Percentiles rank a stretch among this genome's conserved stretches.
Evolutionary conservation across 768 basidiomycete species (phyloP).

Genomic region (Cystobasidiopsis lactophilus): DNA sequence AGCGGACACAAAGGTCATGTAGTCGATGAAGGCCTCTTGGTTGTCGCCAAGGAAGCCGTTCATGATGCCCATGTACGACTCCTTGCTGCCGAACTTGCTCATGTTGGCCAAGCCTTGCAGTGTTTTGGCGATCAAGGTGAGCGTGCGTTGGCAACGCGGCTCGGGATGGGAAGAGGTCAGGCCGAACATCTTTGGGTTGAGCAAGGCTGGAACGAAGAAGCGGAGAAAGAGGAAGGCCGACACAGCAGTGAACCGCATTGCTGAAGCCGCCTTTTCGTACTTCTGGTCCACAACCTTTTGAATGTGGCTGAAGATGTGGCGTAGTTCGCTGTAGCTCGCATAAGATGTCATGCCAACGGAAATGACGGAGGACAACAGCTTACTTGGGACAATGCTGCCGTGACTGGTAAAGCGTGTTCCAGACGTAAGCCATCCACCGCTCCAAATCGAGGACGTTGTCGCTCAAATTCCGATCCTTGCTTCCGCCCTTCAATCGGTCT

Average conservation of each 20-base stretch:
- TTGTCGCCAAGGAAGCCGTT: constrained; percentile 49
- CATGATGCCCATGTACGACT: constrained; percentile 59
- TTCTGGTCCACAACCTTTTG: constrained; percentile 12
- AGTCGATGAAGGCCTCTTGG: constrained; percentile 51
- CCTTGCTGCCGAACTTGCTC: constrained; percentile 29
- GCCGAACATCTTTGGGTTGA: constrained; percentile 68
- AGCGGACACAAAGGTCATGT: constrained; percentile 26
- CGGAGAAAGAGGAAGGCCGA: constrained; percentile 75
- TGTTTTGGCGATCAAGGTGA: constrained; percentile 70
- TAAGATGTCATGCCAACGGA: not conserved
- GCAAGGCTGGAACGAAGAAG: constrained; percentile 70
- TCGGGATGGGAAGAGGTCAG: constrained; percentile 32
- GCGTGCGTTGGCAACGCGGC: constrained; percentile 36
- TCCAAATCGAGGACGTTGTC: constrained; percentile 46
- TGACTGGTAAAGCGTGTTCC: constrained; percentile 57
- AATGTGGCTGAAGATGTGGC: constrained; percentile 18
- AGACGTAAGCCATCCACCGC: constrained; percentile 56
- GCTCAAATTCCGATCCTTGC: constrained; percentile 28
- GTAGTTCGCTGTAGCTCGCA: constrained; percentile 16
- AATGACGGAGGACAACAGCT: not conserved
- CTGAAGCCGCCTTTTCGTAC: constrained; percentile 9
- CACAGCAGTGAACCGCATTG: constrained; percentile 53
- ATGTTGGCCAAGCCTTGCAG: constrained; percentile 73
- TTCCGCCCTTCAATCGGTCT: constrained; percentile 27
- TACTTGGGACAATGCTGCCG: constrained; percentile 39